Evolutionary conservation across 139 green algal species (phyloP).

Genomic region (Pleodorina starrii): DNA sequence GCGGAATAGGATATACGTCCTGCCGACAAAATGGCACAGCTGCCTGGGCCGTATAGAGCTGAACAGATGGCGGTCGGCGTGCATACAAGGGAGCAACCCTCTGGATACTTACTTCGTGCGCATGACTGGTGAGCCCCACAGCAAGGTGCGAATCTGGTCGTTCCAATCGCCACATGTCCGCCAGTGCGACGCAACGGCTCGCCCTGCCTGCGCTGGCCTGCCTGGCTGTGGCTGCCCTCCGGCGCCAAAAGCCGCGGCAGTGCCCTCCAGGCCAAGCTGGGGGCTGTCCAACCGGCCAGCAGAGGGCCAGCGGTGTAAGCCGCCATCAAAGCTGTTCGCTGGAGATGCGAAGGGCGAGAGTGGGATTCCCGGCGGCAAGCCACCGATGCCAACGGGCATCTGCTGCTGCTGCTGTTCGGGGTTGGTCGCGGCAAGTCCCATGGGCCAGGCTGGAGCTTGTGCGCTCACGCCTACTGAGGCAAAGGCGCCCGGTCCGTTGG

Average conservation of each 20-base stretch:
- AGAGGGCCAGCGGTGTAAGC: not conserved
- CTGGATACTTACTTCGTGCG: conserved; percentile 8
- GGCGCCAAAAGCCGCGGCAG: not conserved
- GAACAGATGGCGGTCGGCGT: too few species aligned
- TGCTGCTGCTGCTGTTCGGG: conserved; percentile 3
- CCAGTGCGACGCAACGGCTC: not conserved
- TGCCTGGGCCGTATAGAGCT: too few species aligned
- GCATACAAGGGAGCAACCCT: not conserved
- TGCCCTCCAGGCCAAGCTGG: not conserved
- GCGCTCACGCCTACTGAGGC: not conserved
- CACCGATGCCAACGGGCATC: not conserved
- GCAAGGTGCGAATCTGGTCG: not conserved
- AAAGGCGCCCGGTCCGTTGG: not conserved
- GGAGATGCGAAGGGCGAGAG: not conserved
- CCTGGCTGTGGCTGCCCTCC: not conserved
- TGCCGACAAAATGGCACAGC: too few species aligned
- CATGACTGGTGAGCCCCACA: not conserved
- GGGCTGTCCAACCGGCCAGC: not conserved
- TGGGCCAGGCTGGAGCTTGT: not conserved
- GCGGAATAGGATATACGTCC: too few species aligned
- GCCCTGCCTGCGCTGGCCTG: not conserved
- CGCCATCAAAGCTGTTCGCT: not conserved
- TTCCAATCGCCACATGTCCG: conserved; percentile 24
- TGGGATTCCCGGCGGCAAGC: conserved; percentile 12
- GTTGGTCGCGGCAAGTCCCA: not conserved